These are phyloP conservation scores for Pseudogymnoascus sp. DNA, from an alignment of 2,329 filamentous ascomycete genomes.

Conservation along the genomic window DNA sequence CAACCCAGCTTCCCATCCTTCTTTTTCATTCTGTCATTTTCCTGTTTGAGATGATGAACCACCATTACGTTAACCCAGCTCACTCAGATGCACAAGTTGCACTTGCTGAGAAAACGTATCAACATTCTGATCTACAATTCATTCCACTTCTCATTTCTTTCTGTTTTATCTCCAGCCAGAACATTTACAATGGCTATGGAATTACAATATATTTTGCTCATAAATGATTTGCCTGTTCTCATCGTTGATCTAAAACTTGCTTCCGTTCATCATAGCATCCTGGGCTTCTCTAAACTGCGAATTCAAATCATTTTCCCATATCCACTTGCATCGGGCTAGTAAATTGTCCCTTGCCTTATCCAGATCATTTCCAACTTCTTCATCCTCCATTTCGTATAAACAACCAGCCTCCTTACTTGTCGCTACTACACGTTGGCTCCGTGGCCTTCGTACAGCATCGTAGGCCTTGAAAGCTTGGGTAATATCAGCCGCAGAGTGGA, in stretches of 20 bases:
- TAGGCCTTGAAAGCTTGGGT: constrained; percentile 44
- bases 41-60: constrained; percentile 9
- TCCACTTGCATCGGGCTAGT: constrained; percentile 31
- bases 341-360: constrained; percentile 33
- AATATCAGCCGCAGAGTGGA: constrained; percentile 30
- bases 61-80: constrained; percentile 12
- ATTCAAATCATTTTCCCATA: constrained; percentile 32
- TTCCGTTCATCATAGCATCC: constrained; percentile 26
- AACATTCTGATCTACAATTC: constrained; percentile 1
- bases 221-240: not conserved
- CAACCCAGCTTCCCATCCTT: not conserved
- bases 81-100: constrained; percentile 11
- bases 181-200: not conserved
- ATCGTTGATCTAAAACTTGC: not conserved
- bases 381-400: constrained; percentile 40
- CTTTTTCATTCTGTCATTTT: not conserved
- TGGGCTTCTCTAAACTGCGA: constrained; percentile 33
- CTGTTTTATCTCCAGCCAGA: not conserved
- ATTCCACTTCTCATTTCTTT: not conserved
- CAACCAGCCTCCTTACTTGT: constrained; percentile 24
- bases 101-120: constrained; percentile 11
- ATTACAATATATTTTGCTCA: not conserved
- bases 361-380: constrained; percentile 31
- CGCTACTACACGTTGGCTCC: constrained; percentile 26
- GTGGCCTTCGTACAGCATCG: constrained; percentile 40